These are phyloP conservation scores for Aphanoascus verrucosus DNA, from an alignment of 2,329 filamentous ascomycete species.

Conservation along the genomic window DNA sequence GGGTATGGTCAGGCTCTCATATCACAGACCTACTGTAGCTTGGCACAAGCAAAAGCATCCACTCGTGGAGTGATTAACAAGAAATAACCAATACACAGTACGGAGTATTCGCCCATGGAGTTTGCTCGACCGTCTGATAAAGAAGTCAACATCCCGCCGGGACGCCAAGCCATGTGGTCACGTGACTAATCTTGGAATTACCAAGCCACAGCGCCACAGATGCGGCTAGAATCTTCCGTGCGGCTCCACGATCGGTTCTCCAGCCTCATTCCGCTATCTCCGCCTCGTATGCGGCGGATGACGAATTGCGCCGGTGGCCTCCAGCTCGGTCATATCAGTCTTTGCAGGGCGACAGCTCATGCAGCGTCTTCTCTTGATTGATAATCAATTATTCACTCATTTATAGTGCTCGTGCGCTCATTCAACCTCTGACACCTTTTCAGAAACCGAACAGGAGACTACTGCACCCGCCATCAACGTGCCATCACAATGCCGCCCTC, in stretches of 20 bases:
- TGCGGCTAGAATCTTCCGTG: conserved; percentile 10
- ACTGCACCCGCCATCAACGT: neutral
- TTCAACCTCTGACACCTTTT: neutral
- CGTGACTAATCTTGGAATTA: neutral
- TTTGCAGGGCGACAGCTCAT: neutral
- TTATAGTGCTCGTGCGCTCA: neutral
- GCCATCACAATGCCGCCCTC: conserved; percentile 9
- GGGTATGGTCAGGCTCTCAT: no score
- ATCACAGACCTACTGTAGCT: no score
- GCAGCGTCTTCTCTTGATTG: neutral
- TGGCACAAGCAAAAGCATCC: no score
- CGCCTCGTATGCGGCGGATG: neutral
- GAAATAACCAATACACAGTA: no score
- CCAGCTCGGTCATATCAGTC: neutral
- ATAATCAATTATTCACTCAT: neutral
- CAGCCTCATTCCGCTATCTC: neutral
- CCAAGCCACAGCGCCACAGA: neutral
- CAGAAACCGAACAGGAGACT: neutral
- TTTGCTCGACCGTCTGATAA: no score
- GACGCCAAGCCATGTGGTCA: neutral
- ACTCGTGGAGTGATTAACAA: no score
- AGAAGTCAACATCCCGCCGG: neutral
- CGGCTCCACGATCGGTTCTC: neutral
- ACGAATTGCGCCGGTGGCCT: conserved; percentile 5
- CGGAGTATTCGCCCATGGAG: no score